phyloP scores from a whole-genome alignment of 305 asterid species.

The Solanum hybrid region DNA sequence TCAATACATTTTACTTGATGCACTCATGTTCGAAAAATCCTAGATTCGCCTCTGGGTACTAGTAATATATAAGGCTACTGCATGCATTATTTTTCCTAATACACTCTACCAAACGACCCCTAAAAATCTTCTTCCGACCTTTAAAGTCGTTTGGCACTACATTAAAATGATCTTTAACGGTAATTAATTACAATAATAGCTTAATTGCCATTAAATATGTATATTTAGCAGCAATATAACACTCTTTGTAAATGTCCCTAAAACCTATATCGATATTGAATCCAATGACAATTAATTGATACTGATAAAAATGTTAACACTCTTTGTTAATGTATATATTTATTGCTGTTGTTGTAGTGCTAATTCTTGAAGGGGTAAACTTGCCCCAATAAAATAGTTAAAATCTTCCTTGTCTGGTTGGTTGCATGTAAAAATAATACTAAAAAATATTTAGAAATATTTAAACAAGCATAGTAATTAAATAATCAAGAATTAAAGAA shows the following conservation, averaged over 20 bases:
- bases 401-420: background rate
- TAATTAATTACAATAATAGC: too few species aligned
- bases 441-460: background rate
- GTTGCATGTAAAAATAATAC: background rate
- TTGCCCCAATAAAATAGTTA: background rate
- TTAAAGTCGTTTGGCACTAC: background rate
- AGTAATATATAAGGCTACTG: too few species aligned
- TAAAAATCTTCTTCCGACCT: background rate
- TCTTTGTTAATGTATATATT: too few species aligned
- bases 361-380: background rate
- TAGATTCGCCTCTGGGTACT: too few species aligned
- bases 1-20: too few species aligned
- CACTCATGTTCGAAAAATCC: too few species aligned
- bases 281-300: too few species aligned
- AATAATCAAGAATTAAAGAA: background rate
- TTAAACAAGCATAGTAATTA: background rate
- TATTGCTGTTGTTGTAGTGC: background rate
- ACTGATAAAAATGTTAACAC: rapidly evolving
- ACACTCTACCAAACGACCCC: too few species aligned
- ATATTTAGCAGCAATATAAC: background rate
- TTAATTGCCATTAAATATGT: too few species aligned
- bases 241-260: background rate
- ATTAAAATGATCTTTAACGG: too few species aligned
- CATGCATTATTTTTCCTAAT: too few species aligned
- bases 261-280: background rate